Conservation (phyloP, 495 filamentous ascomycete genomes). For the Ramalina peruviana region DNA sequence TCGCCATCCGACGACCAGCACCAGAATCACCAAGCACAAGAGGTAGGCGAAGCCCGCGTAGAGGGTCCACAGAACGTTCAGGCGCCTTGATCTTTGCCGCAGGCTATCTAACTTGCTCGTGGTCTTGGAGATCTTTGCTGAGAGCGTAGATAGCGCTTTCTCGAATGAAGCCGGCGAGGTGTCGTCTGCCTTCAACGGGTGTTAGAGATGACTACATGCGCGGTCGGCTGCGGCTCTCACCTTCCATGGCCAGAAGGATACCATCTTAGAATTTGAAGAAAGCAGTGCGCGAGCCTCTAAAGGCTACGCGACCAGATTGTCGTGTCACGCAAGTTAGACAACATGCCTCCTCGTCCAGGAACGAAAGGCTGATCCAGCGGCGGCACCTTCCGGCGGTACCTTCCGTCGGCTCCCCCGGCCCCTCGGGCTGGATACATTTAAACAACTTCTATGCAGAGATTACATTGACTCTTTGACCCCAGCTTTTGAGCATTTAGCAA, state of each 20-base stretch:
- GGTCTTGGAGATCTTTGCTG: conserved; percentile 62
- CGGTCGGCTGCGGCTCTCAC: conserved; percentile 24
- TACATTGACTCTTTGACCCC: no score
- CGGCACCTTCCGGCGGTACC: no score
- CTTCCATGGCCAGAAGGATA: conserved; percentile 73
- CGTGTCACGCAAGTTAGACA: no score
- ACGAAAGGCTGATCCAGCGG: no score
- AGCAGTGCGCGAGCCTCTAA: no score
- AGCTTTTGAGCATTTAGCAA: no score
- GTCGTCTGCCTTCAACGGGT: conserved; percentile 47
- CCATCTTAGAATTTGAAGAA: conserved; percentile 34
- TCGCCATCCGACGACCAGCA: conserved; percentile 74
- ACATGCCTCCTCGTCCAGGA: no score
- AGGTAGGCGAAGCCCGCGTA: conserved; percentile 86
- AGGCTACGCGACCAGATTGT: no score
- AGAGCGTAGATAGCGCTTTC: conserved; percentile 68
- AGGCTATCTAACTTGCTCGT: conserved; percentile 56
- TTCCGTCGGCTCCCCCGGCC: no score
- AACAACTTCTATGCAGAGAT: no score
- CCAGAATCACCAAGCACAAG: conserved; percentile 62
- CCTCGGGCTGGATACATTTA: no score
- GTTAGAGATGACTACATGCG: conserved; percentile 11
- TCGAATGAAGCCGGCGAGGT: conserved; percentile 87
- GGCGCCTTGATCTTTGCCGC: conserved; percentile 56
- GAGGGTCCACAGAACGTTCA: conserved; percentile 76